Conservation (phyloP, 148 eudicot species). For the Silene conica region DNA sequence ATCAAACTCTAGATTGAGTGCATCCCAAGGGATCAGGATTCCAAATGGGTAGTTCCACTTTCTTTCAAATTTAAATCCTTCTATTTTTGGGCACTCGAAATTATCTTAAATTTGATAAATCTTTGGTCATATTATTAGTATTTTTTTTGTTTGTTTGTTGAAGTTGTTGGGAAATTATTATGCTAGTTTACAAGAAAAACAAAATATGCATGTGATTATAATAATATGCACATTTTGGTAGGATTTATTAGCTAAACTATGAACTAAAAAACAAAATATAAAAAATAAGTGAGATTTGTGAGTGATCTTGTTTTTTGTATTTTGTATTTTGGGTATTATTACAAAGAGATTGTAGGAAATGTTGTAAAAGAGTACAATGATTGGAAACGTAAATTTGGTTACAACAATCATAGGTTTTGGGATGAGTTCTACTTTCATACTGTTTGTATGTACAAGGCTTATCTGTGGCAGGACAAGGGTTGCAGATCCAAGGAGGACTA, state of each 20-base stretch:
- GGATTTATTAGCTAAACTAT: too few relatives aligned
- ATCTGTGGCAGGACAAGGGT: slow-evolving; percentile 59
- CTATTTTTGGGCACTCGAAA: slow-evolving; percentile 14
- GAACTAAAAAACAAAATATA: too few relatives aligned
- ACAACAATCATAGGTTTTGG: slow-evolving; percentile 74
- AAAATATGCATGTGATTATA: neutral
- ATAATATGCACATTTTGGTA: too few relatives aligned
- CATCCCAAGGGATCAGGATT: slow-evolving; percentile 35
- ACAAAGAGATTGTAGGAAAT: too few relatives aligned
- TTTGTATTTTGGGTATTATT: neutral
- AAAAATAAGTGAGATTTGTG: neutral
- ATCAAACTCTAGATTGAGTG: slow-evolving; percentile 31
- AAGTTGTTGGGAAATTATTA: neutral
- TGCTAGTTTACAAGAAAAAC: neutral
- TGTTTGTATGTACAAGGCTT: slow-evolving; percentile 67
- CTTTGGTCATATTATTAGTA: neutral
- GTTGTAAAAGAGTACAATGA: slow-evolving; percentile 20
- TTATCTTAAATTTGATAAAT: neutral
- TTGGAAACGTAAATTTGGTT: slow-evolving; percentile 53
- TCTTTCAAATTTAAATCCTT: neutral
- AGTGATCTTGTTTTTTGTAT: neutral
- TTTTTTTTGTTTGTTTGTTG: neutral
- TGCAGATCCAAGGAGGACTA: slow-evolving; percentile 34
- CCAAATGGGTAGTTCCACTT: slow-evolving; percentile 21
- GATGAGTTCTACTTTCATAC: slow-evolving; percentile 70